phyloP scores from a whole-genome alignment of 116 monocot genomes.

The Iris pallida region DNA sequence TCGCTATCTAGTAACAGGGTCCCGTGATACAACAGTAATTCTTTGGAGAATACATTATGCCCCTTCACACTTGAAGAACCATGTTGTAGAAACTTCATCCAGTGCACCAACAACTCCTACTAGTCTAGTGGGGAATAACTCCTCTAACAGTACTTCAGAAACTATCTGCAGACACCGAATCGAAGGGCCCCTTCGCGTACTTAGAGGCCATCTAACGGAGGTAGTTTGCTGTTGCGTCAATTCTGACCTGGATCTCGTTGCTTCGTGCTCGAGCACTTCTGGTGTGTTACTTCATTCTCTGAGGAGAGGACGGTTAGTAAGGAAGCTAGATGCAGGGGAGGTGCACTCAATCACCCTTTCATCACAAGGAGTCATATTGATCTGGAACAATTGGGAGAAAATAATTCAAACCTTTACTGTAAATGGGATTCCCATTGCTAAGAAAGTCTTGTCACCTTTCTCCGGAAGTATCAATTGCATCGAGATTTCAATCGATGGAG shows the following conservation, averaged over 20 bases:
- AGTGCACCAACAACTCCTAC: slow-evolving; percentile 27
- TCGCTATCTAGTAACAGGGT: slow-evolving; percentile 80
- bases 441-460: slow-evolving; percentile 42
- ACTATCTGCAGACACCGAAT: slow-evolving; percentile 35
- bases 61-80: slow-evolving; percentile 21
- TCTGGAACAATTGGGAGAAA: slow-evolving; percentile 60
- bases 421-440: slow-evolving; percentile 71
- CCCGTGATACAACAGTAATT: slow-evolving; percentile 84
- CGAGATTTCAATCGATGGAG: slow-evolving; percentile 70
- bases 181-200: slow-evolving; percentile 83
- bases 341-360: slow-evolving; percentile 65
- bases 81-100: slow-evolving; percentile 33
- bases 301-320: slow-evolving; percentile 61
- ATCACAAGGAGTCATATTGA: slow-evolving; percentile 63
- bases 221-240: slow-evolving; percentile 62
- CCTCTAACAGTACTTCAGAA: slow-evolving; percentile 18
- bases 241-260: slow-evolving; percentile 71
- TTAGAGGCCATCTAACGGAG: slow-evolving; percentile 85
- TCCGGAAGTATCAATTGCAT: slow-evolving; percentile 70
- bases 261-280: slow-evolving; percentile 57
- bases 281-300: slow-evolving; percentile 79
- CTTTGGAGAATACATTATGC: slow-evolving; percentile 69
- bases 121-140: slow-evolving; percentile 27
- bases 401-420: slow-evolving; percentile 71
- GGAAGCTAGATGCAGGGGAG: slow-evolving; percentile 43